These are phyloP conservation scores for Aphanomyces invadans DNA, from an alignment of 352 stramenopile genomes.

Conservation along the genomic window DNA sequence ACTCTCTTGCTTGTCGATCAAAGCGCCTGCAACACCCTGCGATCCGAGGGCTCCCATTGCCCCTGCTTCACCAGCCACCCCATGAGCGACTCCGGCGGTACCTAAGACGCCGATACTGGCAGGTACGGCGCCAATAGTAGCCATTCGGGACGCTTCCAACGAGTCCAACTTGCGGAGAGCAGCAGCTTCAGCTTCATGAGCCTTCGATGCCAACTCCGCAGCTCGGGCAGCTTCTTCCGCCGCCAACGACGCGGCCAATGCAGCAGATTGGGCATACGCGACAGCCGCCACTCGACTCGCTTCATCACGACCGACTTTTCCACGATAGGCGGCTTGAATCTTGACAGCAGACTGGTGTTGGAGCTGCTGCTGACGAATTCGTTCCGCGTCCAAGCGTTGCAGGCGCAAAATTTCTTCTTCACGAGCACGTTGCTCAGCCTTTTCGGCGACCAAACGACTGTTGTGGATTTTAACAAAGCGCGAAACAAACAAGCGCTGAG, in stretches of 20 bases:
- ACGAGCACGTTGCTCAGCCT: slow-evolving; percentile 54
- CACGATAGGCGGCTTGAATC: slow-evolving; percentile 70
- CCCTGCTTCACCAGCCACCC: slow-evolving; percentile 54
- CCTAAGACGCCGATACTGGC: slow-evolving; percentile 39
- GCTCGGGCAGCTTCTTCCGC: slow-evolving; percentile 66
- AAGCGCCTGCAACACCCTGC: slow-evolving; percentile 57
- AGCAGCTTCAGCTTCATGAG: slow-evolving; percentile 66
- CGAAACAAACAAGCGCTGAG: slow-evolving; percentile 71
- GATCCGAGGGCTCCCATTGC: slow-evolving; percentile 72
- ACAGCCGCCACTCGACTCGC: slow-evolving; percentile 57
- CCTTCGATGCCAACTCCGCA: slow-evolving; percentile 58
- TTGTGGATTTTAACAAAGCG: slow-evolving; percentile 78
- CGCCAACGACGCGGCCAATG: slow-evolving; percentile 60
- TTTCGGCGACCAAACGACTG: slow-evolving; percentile 63
- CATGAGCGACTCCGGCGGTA: slow-evolving; percentile 41
- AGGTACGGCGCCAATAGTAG: slow-evolving; percentile 49
- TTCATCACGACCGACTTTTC: slow-evolving; percentile 56
- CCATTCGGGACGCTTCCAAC: slow-evolving; percentile 54
- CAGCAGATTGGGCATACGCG: slow-evolving; percentile 58
- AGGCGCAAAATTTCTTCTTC: slow-evolving; percentile 61
- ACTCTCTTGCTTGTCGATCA: slow-evolving; percentile 62
- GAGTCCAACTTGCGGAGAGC: slow-evolving; percentile 61
- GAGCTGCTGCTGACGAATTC: slow-evolving; percentile 50
- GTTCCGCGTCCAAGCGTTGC: slow-evolving; percentile 54
- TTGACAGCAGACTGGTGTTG: slow-evolving; percentile 47